Conservation (phyloP, 805 yeast species). For the Ogataea trehalophila region DNA sequence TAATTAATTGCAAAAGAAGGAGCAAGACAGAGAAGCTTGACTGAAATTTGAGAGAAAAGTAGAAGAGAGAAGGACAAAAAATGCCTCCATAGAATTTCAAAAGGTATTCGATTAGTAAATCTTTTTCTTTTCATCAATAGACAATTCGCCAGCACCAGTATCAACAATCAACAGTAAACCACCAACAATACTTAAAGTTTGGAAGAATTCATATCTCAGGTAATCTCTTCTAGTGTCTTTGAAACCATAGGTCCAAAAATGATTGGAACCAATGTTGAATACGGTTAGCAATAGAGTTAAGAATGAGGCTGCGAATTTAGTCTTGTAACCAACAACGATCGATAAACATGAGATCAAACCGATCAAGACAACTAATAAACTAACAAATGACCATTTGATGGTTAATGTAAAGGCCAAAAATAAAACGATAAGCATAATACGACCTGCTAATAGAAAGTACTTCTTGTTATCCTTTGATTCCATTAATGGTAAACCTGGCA, state of each 20-base stretch:
- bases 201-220: constrained; percentile 89
- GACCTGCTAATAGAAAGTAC: constrained; percentile 80
- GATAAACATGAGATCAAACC: constrained; percentile 70
- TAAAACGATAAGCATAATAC: constrained; percentile 77
- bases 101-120: constrained; percentile 44
- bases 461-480: constrained; percentile 70
- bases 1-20: too few species aligned
- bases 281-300: constrained; percentile 64
- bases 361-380: constrained; percentile 58
- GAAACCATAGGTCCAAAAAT: constrained; percentile 77
- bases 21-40: too few species aligned
- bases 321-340: constrained; percentile 88
- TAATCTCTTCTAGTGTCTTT: constrained; percentile 80
- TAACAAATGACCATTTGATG: constrained; percentile 63
- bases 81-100: too few species aligned
- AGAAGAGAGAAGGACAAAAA: too few species aligned
- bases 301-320: constrained; percentile 77
- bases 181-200: constrained; percentile 90
- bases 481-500: constrained; percentile 76
- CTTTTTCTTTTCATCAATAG: constrained; percentile 94
- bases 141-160: constrained; percentile 94
- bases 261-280: constrained; percentile 76
- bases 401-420: constrained; percentile 81
- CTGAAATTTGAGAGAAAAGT: too few species aligned
- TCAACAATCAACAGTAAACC: constrained; percentile 86